Evolutionary conservation across 176 grass and related monocot genomes (phyloP), one percentile per base, ranked within the genome.

Genomic region (Oryza meyeriana): DNA sequence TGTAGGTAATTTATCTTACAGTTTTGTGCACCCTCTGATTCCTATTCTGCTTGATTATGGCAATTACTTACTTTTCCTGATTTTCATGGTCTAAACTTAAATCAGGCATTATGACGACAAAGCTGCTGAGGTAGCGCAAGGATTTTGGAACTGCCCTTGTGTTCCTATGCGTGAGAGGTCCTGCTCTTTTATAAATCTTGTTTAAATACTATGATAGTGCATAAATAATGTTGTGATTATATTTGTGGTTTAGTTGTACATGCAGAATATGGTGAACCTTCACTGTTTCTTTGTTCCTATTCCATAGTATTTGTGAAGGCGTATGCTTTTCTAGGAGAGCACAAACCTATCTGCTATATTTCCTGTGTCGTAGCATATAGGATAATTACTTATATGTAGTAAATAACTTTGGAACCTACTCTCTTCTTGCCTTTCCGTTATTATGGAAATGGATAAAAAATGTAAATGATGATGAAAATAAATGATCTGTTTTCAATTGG

Each of bases 91-190:
- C 45, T 65, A 45, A 40, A 75, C 57, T 31, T 26, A 70, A 33
- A 41, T n/a, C 50, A 98, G 95, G 88, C 92, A 98, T 93, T 98
- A 98, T 70, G 95, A 98, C 61, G 95, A 98, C 89, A 98, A 98
- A 87, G 81, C 92, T 58, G 92, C 95, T 30, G 95, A 98, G 86
- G 92, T 41, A 68, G 90, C 88, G 6, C 95, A 98, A 78, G 95
- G 95, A 86, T 98, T 91, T 91, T 98, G 95, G 95, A 98, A 98
- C 72, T 98, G 95, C 64, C 95, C 95, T 52, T 98, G 95, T 1
- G 95, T 98, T 29, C 95, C 95, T 48, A 98, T 98, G 95, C 84
- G 95, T 30, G 95, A 98, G 45, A 98, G 95, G 92, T 98, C 1
- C 22, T 29, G 14, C 17, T 84, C 26, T 41, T 58, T n/a, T n/a